These are phyloP conservation scores for Umbelopsis sp. DNA, from an alignment of 192 early-diverging fungal genomes.

Conservation along the genomic window DNA sequence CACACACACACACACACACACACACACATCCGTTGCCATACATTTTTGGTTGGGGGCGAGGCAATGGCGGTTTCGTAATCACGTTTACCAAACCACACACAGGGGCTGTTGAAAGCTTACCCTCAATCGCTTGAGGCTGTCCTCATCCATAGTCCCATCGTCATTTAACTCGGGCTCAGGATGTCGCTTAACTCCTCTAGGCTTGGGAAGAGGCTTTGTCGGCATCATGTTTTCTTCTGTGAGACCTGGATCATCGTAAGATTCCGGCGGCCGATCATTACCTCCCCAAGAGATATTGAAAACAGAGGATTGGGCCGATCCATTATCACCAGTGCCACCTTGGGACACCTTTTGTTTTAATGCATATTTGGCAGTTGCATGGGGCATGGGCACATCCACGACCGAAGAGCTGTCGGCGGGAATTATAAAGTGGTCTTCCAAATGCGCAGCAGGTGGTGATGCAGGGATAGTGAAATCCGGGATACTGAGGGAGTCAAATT, in stretches of 20 bases:
- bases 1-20: not conserved
- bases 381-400: not conserved
- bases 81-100: not conserved
- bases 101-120: slow-evolving; percentile 9
- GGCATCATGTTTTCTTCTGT: slow-evolving; percentile 15
- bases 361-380: not conserved
- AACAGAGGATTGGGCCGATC: slow-evolving; percentile 4
- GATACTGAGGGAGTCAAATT: slow-evolving; percentile 14
- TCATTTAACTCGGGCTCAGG: slow-evolving; percentile 31
- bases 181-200: slow-evolving; percentile 32
- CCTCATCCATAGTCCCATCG: slow-evolving; percentile 37
- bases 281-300: slow-evolving; percentile 44
- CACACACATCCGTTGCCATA: not conserved
- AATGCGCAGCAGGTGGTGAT: slow-evolving; percentile 11
- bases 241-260: slow-evolving; percentile 13
- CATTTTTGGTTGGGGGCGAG: not conserved
- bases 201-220: slow-evolving; percentile 33
- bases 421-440: slow-evolving; percentile 12
- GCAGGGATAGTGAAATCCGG: slow-evolving; percentile 16
- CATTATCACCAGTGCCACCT: not conserved
- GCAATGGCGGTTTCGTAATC: not conserved
- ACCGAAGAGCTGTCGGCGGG: not conserved
- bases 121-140: slow-evolving; percentile 33
- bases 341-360: not conserved
- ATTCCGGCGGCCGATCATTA: slow-evolving; percentile 30